Conservation (phyloP, 768 basidiomycete species). For the Ramaria sp. region DNA sequence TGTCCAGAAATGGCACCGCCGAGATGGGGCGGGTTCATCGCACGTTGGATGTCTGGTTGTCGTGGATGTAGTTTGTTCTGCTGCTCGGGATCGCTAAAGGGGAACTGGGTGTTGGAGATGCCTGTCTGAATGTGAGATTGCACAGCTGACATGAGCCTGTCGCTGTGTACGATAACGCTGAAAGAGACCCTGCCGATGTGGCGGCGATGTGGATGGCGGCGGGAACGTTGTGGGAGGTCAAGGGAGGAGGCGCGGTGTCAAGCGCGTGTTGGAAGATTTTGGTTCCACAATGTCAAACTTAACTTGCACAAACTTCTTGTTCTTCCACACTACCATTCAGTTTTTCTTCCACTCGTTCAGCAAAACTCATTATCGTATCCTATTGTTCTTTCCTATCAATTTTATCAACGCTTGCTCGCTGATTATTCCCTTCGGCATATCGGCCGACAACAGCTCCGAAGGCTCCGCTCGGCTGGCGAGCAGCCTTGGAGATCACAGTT, state of each 20-base stretch:
- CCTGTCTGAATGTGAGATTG: not conserved
- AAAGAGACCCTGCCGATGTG: not conserved
- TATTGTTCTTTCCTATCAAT: not conserved
- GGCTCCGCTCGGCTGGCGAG: not conserved
- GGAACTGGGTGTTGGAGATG: not conserved
- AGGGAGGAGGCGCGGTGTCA: slow-evolving; percentile 5
- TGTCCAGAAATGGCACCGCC: not conserved
- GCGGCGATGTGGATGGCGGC: slow-evolving; percentile 4
- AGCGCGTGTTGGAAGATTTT: not conserved
- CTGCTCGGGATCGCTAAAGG: not conserved
- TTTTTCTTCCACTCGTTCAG: too few species aligned
- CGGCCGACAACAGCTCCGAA: not conserved
- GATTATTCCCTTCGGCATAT: not conserved
- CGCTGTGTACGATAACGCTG: not conserved
- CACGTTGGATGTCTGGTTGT: not conserved
- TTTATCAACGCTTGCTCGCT: too few species aligned
- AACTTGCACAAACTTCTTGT: too few species aligned
- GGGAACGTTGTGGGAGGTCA: not conserved
- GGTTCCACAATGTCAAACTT: too few species aligned
- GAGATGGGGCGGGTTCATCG: slow-evolving; percentile 2
- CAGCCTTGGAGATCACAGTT: not conserved
- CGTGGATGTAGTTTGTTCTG: not conserved
- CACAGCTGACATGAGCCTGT: not conserved
- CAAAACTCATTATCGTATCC: not conserved
- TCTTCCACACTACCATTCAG: too few species aligned